Base-by-base conservation (phyloP, 1,284 basidiomycete species). In the Macrocystidia cucumis region DNA sequence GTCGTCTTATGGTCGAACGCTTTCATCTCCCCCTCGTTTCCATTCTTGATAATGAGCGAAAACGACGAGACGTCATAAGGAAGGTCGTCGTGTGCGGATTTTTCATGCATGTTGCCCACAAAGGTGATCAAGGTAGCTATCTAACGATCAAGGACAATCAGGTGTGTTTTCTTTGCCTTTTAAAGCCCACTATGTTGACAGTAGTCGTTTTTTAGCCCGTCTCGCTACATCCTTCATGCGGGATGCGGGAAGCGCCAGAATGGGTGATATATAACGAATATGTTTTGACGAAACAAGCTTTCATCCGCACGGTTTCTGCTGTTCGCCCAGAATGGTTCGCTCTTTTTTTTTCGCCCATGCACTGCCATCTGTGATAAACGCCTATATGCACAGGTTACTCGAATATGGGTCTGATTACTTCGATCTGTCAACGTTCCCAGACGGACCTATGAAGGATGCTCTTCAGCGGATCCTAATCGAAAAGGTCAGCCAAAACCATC, bases 241-340 rank as follows among this genome's bases (percentile, higher is more conserved):
- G 93, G 18, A 65, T 98, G 31, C 90, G 96, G 47, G 78, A 78
- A n/a, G 83, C 83, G 39, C 92, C 95, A 0, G 93, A 98, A 51
- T 98, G 92, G 90, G 91, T 98, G 9, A 60, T 97, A 26, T 99
- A 96, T 71, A 96, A 98, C 57, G 96, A 96, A 59, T 98, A 98
- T 55, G 91, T 98, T 18, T 65, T 98, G 43, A 98, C 95, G 9
- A 91, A 91, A 6, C 65, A 75, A 40, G 77, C 81, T 40, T 98
- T 87, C 51, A 93, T 98, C 50, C 80, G 95, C 25, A 96, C 89
- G 0, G 89, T 95, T 13, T 86, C 91, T 1, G 91, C 93, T 44
- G 75, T 98, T 37, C 72, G 77, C 50, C 75, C 86, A 1, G 92
- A 97, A 52, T 98, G 96, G 91, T 88, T 54, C 21, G 74, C 45